These are phyloP conservation scores for Astrothelium subdiscretum DNA, from an alignment of 495 filamentous ascomycete species.

Conservation along the genomic window DNA sequence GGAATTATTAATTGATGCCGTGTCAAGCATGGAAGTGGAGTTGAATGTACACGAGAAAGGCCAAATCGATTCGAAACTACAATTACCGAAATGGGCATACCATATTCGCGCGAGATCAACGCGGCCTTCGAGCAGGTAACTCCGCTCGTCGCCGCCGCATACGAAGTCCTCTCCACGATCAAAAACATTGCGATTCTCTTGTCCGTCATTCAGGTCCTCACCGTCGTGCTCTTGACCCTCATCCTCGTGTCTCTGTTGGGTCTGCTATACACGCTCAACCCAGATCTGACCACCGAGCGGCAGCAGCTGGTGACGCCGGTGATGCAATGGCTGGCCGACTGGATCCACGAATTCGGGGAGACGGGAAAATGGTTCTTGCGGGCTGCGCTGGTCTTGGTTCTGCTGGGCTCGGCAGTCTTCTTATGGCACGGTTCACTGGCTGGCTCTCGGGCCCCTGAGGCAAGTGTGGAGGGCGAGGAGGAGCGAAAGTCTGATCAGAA, in stretches of 20 bases:
- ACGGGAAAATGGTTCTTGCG: background rate
- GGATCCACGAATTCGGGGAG: background rate
- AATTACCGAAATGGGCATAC: constrained; percentile 24
- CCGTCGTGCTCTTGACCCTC: constrained; percentile 14
- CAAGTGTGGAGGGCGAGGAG: background rate
- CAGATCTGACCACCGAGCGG: constrained; percentile 19
- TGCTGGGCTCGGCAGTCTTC: background rate
- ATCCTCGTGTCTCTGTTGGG: constrained; percentile 15
- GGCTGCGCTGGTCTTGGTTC: background rate
- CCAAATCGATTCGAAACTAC: background rate
- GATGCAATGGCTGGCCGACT: constrained; percentile 12
- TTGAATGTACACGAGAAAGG: background rate
- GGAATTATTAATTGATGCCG: background rate
- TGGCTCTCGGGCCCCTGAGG: background rate
- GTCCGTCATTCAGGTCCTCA: constrained; percentile 20
- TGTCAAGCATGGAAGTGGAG: background rate
- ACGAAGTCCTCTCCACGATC: constrained; percentile 24
- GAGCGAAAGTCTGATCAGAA: background rate
- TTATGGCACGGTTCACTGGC: background rate
- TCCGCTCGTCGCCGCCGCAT: constrained; percentile 24
- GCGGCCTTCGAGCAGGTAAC: constrained; percentile 28
- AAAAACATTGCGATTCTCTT: constrained; percentile 22
- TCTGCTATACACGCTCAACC: constrained; percentile 20
- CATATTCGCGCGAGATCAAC: constrained; percentile 26
- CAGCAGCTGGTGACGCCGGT: constrained; percentile 19